These are phyloP conservation scores for Calonectria hongkongensis DNA, from an alignment of 2,329 filamentous ascomycete species.

Conservation along the genomic window DNA sequence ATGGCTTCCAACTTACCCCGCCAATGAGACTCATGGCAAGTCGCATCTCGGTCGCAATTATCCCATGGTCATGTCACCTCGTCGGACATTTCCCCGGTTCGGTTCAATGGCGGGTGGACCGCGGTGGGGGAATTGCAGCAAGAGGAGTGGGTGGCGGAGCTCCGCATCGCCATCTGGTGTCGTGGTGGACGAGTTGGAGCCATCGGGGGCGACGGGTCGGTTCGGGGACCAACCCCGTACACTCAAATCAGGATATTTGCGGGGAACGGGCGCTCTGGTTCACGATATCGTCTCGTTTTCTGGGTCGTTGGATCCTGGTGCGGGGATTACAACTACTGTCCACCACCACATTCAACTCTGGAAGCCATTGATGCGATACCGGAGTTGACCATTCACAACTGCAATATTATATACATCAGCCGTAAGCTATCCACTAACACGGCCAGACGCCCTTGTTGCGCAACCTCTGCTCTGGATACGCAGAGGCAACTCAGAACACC, in stretches of 20 bases:
- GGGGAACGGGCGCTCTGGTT: neutral
- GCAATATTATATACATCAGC: constrained; percentile 35
- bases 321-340: constrained; percentile 7
- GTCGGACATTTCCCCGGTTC: constrained; percentile 36
- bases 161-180: constrained; percentile 30
- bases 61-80: constrained; percentile 28
- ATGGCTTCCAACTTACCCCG: neutral
- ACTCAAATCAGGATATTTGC: constrained; percentile 27
- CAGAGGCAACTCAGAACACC: neutral
- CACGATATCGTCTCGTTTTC: constrained; percentile 21
- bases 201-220: constrained; percentile 27
- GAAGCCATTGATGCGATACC: constrained; percentile 31
- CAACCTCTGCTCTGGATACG: neutral
- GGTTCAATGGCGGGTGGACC: constrained; percentile 28
- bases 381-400: constrained; percentile 21
- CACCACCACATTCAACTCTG: constrained; percentile 1
- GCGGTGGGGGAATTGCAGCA: constrained; percentile 20
- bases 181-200: constrained; percentile 17
- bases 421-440: neutral
- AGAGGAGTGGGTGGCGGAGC: constrained; percentile 31
- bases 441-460: neutral
- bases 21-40: constrained; percentile 15
- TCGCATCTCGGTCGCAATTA: constrained; percentile 31
- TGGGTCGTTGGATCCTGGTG: neutral
- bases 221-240: constrained; percentile 33